Conservation (phyloP, 2,329 filamentous ascomycete species). For the Xylaria sp. region DNA sequence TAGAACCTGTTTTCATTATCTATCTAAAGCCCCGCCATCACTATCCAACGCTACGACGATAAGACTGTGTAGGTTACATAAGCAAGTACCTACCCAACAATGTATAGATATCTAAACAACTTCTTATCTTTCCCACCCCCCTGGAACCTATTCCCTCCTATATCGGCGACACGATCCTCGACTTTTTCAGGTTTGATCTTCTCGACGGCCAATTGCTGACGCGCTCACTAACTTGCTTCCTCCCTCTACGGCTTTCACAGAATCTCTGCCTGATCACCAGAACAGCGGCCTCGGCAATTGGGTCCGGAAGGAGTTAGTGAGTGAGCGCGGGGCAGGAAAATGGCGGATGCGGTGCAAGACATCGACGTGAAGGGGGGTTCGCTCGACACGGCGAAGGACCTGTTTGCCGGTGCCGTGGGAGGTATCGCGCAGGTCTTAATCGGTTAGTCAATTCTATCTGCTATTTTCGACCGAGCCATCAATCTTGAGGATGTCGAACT, state of each 20-base stretch:
- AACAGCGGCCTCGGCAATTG: slow-evolving; percentile 3
- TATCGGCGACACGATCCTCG: slow-evolving; percentile 13
- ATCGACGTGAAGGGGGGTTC: slow-evolving; percentile 50
- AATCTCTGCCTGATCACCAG: background rate
- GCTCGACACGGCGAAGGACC: slow-evolving; percentile 81
- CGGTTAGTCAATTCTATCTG: slow-evolving; percentile 66
- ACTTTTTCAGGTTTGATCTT: background rate
- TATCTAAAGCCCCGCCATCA: background rate
- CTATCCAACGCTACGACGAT: background rate
- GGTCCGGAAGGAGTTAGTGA: slow-evolving; percentile 4
- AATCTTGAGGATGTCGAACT: background rate
- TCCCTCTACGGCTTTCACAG: background rate
- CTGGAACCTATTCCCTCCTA: slow-evolving; percentile 2
- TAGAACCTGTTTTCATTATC: background rate
- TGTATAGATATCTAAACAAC: background rate
- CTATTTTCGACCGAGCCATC: background rate
- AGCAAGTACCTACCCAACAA: background rate
- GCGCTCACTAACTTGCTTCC: background rate
- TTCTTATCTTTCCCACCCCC: background rate
- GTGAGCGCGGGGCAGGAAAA: slow-evolving; percentile 38
- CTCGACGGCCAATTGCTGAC: slow-evolving; percentile 1
- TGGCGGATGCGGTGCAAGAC: slow-evolving; percentile 49
- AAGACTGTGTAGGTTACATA: background rate
- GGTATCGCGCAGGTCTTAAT: slow-evolving; percentile 94
- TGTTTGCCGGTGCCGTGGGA: slow-evolving; percentile 89